A percentile compares a stretch with the other conserved stretches of the same genome.
phyloP scores from a whole-genome alignment of 2,329 filamentous ascomycete species.

The Cercospora sp. region DNA sequence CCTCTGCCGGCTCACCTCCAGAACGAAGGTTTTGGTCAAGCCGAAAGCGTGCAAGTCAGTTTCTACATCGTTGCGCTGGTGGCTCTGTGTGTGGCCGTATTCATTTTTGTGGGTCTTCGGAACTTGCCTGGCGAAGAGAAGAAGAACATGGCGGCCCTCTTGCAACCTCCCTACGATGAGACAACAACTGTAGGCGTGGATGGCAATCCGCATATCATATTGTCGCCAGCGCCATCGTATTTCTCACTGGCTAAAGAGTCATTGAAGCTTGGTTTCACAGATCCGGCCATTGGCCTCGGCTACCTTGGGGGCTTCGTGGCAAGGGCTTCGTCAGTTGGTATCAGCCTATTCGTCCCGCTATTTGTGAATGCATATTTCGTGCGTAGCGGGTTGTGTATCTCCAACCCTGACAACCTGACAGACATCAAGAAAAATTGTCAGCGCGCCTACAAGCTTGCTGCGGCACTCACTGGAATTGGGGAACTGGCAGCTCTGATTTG shows the following conservation, averaged over 20 bases:
- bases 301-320: conserved; percentile 95
- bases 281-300: conserved; percentile 77
- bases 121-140: conserved; percentile 69
- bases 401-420: conserved; percentile 41
- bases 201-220: conserved; percentile 30
- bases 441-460: conserved; percentile 82
- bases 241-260: conserved; percentile 45
- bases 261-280: conserved; percentile 65
- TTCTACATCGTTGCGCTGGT: conserved; percentile 83
- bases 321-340: conserved; percentile 88
- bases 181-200: conserved; percentile 27
- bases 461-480: conserved; percentile 82
- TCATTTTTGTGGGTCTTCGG: conserved; percentile 76
- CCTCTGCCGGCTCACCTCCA: conserved; percentile 82
- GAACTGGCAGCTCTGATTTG: conserved; percentile 82
- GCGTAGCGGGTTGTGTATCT: conserved; percentile 72
- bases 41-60: conserved; percentile 73
- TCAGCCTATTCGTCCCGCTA: conserved; percentile 90
- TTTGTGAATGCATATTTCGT: conserved; percentile 92
- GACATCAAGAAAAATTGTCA: conserved; percentile 84
- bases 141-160: conserved; percentile 63
- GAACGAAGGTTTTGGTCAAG: conserved; percentile 68
- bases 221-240: conserved; percentile 57
- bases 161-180: conserved; percentile 37
- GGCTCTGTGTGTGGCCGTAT: conserved; percentile 68